Base-by-base conservation (phyloP, 192 early-diverging fungal species). In the Gigaspora rosea region DNA sequence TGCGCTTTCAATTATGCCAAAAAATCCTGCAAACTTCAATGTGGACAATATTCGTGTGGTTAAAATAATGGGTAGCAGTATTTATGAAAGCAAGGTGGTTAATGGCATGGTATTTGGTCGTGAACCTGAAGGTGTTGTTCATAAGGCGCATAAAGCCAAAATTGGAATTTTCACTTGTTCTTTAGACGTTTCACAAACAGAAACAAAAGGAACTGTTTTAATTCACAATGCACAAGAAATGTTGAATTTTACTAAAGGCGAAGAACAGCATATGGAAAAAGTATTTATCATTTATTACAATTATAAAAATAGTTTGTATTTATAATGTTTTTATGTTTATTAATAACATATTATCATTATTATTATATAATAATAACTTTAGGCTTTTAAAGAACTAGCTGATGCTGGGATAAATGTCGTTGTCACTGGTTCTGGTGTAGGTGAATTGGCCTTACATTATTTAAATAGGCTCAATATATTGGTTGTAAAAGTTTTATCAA, bases 151-250 rank as follows among this genome's bases (percentile, higher is more conserved):
- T 54, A 92, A 94, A 80, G 96, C 95, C 73, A 95, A 96, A 86
- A 90, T 99, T 41, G 97, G 94, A 54, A 92, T 99, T 78, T 99
- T 95, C 82, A 91, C 94, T 16, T 99, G 95, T 82, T 90, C 94
- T 11, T 87, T 99, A 63, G 97, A 99, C 82, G 90, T 96, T 64
- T 85, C 93, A 9, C 91, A 95, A 83, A 99, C 97, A 36, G 97
- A 99, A 83, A 99, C 97, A 56, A 99, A 99, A 91, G 97, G 97
- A 65, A 99, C 97, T 18, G 97, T 99, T 61, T 88, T 99, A 82
- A 94, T 99, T 83, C 92, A 96, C 80, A 97, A 93, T 82, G 97
- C 97, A 58, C 84, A 88, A 66, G 97, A 98, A 81, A 98, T 99
- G 97, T 87, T 98, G 35, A 91, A 94, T 81, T 99, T 97, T 83